Evolutionary conservation across 2,329 filamentous ascomycete genomes (phyloP), one percentile per base, ranked within the genome.

Genomic region (Scedosporium boydii): DNA sequence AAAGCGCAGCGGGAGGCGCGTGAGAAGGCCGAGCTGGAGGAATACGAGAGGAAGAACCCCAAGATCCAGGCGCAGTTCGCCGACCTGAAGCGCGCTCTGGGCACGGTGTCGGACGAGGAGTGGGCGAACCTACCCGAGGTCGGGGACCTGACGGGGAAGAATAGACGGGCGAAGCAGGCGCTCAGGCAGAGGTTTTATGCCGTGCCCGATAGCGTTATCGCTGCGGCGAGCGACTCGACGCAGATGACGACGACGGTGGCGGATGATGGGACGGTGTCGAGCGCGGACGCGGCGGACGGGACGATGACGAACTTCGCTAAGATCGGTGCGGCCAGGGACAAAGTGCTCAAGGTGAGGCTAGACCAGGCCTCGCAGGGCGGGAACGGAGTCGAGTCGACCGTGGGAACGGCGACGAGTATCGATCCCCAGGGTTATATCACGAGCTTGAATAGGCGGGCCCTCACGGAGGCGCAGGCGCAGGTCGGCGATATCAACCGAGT

Each of bases 51-150:
- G 68, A 93, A 96, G 74, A 98, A 99, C 73, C 95, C 95, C 14
- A 99, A 98, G 77, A 97, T 99, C 60, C 91, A 96, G 72, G 91
- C 97, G 68, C 95, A 99, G 74, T 99, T 99, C 74, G 92, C 93
- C 72, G 95, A 98, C 69, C 78, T 98, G 60, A 99, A 99, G 76
- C 86, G 96, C 70, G 91, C 91, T 4, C 82, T 99, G 44, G 88
- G 90, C 48, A 89, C 87, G 5, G 89, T 99, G 29, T 90, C 90
- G 53, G 93, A 98, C 72, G 93, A 99, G 65, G 93, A 99, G 69
- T 99, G 95, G 95, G 92, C 91, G 46, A 96, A 87, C 69, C 81
- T 99, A 48, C 96, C 95, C 4, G 96, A 99, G 70, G 93, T 97
- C 41, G 95, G 96, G 69, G 95, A 99, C 74, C 82, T 98, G 73